Conservation (phyloP, 2,329 filamentous ascomycete species). For the Chrysoporthe puriensis region DNA sequence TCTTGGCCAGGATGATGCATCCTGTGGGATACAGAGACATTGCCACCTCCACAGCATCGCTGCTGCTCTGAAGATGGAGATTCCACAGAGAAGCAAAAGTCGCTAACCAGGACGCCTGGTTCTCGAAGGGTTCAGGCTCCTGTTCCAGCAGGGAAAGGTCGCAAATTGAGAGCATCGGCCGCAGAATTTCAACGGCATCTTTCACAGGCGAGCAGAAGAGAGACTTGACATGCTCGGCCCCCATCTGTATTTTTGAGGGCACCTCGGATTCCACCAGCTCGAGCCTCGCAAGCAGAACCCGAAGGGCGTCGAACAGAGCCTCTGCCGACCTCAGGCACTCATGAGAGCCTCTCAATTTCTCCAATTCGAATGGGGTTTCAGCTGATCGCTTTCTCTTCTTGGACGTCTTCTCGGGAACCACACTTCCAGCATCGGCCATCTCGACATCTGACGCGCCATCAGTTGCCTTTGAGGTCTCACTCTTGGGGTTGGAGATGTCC, state of each 20-base stretch:
- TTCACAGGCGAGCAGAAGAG: conserved; percentile 55
- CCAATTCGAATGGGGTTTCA: conserved; percentile 43
- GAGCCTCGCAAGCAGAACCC: conserved; percentile 50
- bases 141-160: conserved; percentile 41
- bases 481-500: conserved; percentile 51
- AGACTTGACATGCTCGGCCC: conserved; percentile 61
- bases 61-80: conserved; percentile 54
- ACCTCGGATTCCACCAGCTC: conserved; percentile 38
- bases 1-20: conserved; percentile 45
- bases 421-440: conserved; percentile 35
- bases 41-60: conserved; percentile 54
- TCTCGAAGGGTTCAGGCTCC: conserved; percentile 40
- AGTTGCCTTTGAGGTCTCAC: conserved; percentile 16
- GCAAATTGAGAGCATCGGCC: conserved; percentile 52
- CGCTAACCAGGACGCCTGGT: conserved; percentile 51
- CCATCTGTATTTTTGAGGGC: conserved; percentile 51
- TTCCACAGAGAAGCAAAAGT: conserved; percentile 55
- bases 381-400: conserved; percentile 53
- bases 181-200: conserved; percentile 51
- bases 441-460: conserved; percentile 31
- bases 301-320: conserved; percentile 52
- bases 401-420: conserved; percentile 34
- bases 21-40: conserved; percentile 47
- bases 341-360: conserved; percentile 43
- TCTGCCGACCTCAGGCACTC: conserved; percentile 52